phyloP scores from a whole-genome alignment of 768 basidiomycete genomes.

The Pholiota microspora region DNA sequence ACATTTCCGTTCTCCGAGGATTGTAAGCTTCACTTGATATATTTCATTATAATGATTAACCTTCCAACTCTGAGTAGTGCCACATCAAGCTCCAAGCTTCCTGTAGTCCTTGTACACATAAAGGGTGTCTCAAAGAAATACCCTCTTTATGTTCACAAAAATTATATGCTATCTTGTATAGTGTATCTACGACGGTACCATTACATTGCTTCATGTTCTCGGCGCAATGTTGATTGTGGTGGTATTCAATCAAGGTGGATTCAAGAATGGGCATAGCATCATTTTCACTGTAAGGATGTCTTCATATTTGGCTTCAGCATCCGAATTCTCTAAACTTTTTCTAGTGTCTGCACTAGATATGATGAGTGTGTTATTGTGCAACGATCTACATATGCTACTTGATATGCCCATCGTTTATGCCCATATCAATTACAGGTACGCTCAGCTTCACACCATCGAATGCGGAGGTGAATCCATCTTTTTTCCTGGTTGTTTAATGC shows the following conservation, averaged over 20 bases:
- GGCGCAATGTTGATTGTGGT: background rate
- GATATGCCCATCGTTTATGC: constrained; percentile 45
- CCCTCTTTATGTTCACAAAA: constrained; percentile 3
- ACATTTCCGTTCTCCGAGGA: constrained; percentile 37
- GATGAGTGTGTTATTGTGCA: constrained; percentile 40
- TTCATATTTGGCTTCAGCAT: constrained; percentile 8
- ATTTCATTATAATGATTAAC: constrained; percentile 39
- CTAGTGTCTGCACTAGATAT: constrained; percentile 24
- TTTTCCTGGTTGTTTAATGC: too few relatives aligned
- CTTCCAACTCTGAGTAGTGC: constrained; percentile 43
- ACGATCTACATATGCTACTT: constrained; percentile 38
- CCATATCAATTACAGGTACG: constrained; percentile 46
- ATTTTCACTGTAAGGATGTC: constrained; percentile 1
- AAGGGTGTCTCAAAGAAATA: too few relatives aligned
- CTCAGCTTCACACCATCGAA: too few relatives aligned
- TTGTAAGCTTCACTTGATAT: constrained; percentile 31
- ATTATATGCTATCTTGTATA: constrained; percentile 12
- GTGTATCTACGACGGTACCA: constrained; percentile 47
- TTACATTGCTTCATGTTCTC: background rate
- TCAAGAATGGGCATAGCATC: constrained; percentile 8
- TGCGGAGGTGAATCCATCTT: too few relatives aligned
- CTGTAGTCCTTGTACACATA: constrained; percentile 53
- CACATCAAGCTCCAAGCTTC: constrained; percentile 39
- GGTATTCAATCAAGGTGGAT: background rate
- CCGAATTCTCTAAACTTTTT: background rate